Evolutionary conservation across 208 protist species (phyloP).

Genomic region (Kentomonas sorsogonicus): DNA sequence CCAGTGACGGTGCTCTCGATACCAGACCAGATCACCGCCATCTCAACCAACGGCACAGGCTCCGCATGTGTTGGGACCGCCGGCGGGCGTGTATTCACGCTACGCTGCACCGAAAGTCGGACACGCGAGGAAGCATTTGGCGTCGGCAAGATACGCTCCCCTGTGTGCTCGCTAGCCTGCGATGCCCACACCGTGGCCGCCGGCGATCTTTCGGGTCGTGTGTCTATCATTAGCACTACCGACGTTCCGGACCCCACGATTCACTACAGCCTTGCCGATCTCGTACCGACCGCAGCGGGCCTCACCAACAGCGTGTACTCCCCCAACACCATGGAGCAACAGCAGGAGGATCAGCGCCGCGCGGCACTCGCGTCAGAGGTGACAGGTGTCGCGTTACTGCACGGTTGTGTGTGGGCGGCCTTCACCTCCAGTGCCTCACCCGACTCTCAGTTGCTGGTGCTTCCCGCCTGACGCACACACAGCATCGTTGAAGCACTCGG

Average conservation of each 20-base stretch:
- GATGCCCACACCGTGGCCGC: slow-evolving; percentile 28
- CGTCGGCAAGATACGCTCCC: slow-evolving; percentile 32
- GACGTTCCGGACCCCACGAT: slow-evolving; percentile 41
- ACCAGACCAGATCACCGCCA: slow-evolving; percentile 48
- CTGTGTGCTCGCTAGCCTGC: slow-evolving; percentile 29
- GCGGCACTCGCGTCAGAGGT: slow-evolving; percentile 17
- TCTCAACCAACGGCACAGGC: too few species aligned
- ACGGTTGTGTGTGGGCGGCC: slow-evolving; percentile 38
- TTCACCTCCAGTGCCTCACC: slow-evolving; percentile 18
- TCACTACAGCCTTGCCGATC: slow-evolving; percentile 39
- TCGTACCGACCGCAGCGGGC: slow-evolving; percentile 19
- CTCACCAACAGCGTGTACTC: background rate
- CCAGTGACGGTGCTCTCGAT: slow-evolving; percentile 30
- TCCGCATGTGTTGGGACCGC: slow-evolving; percentile 46
- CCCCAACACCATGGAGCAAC: too few species aligned
- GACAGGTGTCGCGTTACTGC: slow-evolving; percentile 21
- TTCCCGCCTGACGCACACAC: slow-evolving; percentile 18
- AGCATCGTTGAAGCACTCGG: background rate
- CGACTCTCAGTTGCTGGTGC: slow-evolving; percentile 31
- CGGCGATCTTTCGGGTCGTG: slow-evolving; percentile 33
- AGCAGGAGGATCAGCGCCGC: too few species aligned
- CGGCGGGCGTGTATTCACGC: slow-evolving; percentile 47
- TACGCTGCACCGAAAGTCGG: slow-evolving; percentile 32
- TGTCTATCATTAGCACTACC: slow-evolving; percentile 42
- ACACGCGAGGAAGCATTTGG: slow-evolving; percentile 58